Evolutionary conservation across 2,329 filamentous ascomycete species (phyloP).

Genomic region (Acarospora socialis): DNA sequence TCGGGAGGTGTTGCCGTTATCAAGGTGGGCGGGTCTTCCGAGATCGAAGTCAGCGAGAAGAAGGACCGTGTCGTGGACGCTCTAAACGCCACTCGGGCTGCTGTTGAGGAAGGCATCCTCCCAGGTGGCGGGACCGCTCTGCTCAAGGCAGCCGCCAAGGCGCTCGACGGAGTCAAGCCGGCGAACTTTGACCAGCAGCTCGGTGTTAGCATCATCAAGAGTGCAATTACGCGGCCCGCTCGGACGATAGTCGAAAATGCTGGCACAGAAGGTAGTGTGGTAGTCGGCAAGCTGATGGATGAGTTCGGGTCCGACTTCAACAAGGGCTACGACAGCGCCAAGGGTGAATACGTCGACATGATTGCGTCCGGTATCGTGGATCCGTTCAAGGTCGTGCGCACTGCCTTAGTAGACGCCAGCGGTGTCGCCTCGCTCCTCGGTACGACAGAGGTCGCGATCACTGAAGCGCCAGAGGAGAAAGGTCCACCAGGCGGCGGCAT

Average conservation of each 20-base stretch:
- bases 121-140: conserved; percentile 96
- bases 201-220: conserved; percentile 94
- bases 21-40: conserved; percentile 93
- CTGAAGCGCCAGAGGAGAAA: conserved; percentile 93
- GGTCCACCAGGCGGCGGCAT: conserved; percentile 34
- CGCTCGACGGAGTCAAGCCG: conserved; percentile 67
- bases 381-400: conserved; percentile 98
- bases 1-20: conserved; percentile 98
- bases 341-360: conserved; percentile 99
- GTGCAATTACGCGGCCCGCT: conserved; percentile 88
- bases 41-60: conserved; percentile 99
- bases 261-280: conserved; percentile 84
- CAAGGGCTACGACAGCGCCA: conserved; percentile 92
- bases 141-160: conserved; percentile 89
- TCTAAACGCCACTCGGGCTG: conserved; percentile 91
- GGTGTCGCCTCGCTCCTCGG: conserved; percentile 94
- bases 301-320: conserved; percentile 89
- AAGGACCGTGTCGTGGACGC: conserved; percentile 99
- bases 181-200: conserved; percentile 99
- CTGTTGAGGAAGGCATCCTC: conserved; percentile 97
- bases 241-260: conserved; percentile 96
- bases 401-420: conserved; percentile 83
- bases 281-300: conserved; percentile 95
- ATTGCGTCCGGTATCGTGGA: conserved; percentile 93
- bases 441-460: conserved; percentile 95